Evolutionary conservation across 2,329 filamentous ascomycete species (phyloP), one percentile per base, ranked within the genome.

Genomic region (Ascochyta lentis): DNA sequence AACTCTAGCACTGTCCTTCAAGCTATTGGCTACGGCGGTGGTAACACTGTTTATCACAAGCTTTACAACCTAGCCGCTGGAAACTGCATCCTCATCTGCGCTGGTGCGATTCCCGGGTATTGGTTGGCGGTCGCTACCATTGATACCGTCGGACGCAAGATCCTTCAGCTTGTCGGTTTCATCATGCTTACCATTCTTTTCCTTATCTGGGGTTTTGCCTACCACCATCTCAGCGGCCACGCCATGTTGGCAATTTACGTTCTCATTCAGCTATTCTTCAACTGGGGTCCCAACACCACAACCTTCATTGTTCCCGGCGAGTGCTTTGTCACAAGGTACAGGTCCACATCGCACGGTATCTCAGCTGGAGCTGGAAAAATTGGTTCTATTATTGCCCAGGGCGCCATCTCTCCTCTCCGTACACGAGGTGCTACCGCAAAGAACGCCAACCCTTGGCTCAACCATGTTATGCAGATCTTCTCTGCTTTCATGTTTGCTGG

Each of bases 401-500:
- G 76, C 42, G 74, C 78, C 51, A 79, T 81, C 52, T 74, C 78
- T 38, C 79, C 79, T 53, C 78, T 81, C 24, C 74, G 77, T 22
- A 83, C 81, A 12, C 83, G 83, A 26, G 88, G 86, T 27, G 77
- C 81, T 0, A 54, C 47, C 35, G 46, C 56, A 10, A 61, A 52
- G 33, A 73, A 78, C 15, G 80, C 82, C 0, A 79, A 72, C 15
- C 89, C 88, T 3, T 89, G 88, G 83, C 81, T 93, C 58, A 84
- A 89, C 74, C 86, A 89, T 51, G 83, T 93, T 42, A 87, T 94
- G 79, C 83, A 91, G 69, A 88, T 92, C 44, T 92, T 90, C 74
- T 89, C 89, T 0, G 81, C 90, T 10, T 92, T 93, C 79, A 93
- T 92, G 90, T 79, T 93, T 3, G 83, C 83, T 35, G 90, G 90